These are phyloP conservation scores for Diaporthe velutina DNA, from an alignment of 2,329 filamentous ascomycete species.

Conservation along the genomic window DNA sequence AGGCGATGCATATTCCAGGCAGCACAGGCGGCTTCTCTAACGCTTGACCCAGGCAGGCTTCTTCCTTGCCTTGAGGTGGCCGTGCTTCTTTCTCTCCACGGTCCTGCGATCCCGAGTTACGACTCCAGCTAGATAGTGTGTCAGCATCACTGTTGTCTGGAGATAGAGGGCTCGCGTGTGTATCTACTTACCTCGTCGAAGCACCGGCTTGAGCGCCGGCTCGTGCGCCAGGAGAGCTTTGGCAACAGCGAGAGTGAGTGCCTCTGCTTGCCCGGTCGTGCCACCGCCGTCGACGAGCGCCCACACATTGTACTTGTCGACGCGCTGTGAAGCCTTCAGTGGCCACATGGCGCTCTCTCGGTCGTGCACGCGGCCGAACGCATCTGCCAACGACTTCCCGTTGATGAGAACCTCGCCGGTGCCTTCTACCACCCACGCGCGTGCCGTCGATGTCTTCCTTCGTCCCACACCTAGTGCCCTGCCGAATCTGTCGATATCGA, in stretches of 20 bases:
- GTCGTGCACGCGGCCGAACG: constrained; percentile 91
- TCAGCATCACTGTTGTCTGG: constrained; percentile 33
- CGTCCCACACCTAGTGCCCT: constrained; percentile 84
- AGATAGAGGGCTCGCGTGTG: constrained; percentile 18
- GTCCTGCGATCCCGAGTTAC: constrained; percentile 90
- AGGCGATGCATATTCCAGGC: constrained; percentile 10
- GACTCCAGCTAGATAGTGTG: constrained; percentile 78
- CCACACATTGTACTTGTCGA: constrained; percentile 99
- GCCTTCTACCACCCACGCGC: constrained; percentile 91
- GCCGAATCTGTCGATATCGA: constrained; percentile 80
- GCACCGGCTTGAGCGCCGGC: constrained; percentile 86
- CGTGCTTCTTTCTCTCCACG: constrained; percentile 98
- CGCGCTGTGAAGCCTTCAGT: constrained; percentile 81
- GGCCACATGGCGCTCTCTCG: constrained; percentile 95
- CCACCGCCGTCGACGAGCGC: constrained; percentile 87
- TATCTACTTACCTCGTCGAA: constrained; percentile 84
- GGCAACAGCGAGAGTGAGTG: constrained; percentile 88
- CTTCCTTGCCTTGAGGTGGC: constrained; percentile 96
- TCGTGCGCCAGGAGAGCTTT: constrained; percentile 93
- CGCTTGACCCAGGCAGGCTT: constrained; percentile 98
- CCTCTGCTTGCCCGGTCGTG: constrained; percentile 95
- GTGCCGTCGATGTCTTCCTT: constrained; percentile 88
- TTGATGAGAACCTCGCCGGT: constrained; percentile 92
- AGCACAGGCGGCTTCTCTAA: constrained; percentile 50
- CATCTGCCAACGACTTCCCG: constrained; percentile 84